phyloP scores from a whole-genome alignment of 2,329 filamentous ascomycete species.

The Fusarium sp. region DNA sequence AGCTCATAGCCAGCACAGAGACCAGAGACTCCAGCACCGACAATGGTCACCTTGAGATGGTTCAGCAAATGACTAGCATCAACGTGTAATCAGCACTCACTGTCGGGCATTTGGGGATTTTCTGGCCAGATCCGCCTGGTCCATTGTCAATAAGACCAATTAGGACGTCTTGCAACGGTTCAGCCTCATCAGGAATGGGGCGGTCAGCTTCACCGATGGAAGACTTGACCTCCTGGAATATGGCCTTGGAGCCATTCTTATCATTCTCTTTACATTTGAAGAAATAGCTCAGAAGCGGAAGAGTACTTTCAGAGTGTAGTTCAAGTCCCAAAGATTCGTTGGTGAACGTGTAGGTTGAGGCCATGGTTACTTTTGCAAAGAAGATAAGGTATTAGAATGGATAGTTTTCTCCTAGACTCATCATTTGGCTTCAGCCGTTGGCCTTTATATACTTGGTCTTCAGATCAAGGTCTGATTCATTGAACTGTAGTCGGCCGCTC shows the following conservation, averaged over 20 bases:
- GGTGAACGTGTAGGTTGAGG: not conserved
- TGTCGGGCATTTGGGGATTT: not conserved
- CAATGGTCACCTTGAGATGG: not conserved
- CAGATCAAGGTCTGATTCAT: no score
- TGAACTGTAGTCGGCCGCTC: no score
- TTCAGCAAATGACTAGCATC: no score
- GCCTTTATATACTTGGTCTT: no score
- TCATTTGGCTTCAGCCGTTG: not conserved
- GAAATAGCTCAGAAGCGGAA: slow-evolving; percentile 1
- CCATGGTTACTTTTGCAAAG: not conserved
- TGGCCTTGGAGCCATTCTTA: not conserved
- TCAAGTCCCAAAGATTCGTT: not conserved
- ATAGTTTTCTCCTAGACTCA: not conserved
- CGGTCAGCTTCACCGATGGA: not conserved
- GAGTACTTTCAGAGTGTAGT: not conserved
- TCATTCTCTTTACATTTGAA: not conserved
- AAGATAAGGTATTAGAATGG: no score
- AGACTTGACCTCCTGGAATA: not conserved
- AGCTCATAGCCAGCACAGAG: slow-evolving; percentile 4
- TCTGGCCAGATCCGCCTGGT: not conserved
- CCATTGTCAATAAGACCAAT: not conserved
- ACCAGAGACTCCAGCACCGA: not conserved
- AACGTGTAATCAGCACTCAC: not conserved
- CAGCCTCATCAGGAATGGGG: slow-evolving; percentile 1
- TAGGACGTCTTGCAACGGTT: not conserved